A percentile compares a stretch with the other conserved stretches of the same genome.
Conservation (phyloP, 768 basidiomycete genomes). For the Calvatia gigantea region DNA sequence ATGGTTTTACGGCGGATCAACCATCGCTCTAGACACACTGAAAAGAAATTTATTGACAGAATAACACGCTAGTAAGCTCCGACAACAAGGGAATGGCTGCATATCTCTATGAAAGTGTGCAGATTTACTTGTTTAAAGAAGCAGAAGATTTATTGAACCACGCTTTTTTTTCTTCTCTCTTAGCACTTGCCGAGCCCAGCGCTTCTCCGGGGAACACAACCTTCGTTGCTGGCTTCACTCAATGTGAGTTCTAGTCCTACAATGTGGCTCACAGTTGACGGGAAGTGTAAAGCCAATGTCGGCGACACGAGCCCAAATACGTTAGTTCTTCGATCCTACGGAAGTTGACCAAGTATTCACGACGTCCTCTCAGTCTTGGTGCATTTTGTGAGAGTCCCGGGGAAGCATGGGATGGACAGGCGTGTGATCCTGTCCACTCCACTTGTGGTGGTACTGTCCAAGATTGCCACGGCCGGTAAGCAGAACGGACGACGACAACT, state of each 20-base stretch:
- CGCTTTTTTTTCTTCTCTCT: conserved; percentile 7
- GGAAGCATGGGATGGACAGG: conserved; percentile 57
- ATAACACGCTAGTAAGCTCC: conserved; percentile 75
- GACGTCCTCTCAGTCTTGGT: conserved; percentile 41
- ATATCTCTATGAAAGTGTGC: conserved; percentile 67
- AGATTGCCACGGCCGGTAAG: conserved; percentile 68
- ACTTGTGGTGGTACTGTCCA: conserved; percentile 70
- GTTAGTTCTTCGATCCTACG: conserved; percentile 35
- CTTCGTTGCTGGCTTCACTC: conserved; percentile 74
- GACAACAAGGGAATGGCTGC: conserved; percentile 91
- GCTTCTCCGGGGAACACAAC: conserved; percentile 64
- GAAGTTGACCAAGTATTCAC: conserved; percentile 3
- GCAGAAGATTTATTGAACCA: not conserved
- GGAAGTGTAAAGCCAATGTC: conserved; percentile 56
- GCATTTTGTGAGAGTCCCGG: conserved; percentile 80
- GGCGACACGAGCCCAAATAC: conserved; percentile 81
- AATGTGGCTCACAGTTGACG: conserved; percentile 9
- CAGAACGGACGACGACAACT: conserved; percentile 1
- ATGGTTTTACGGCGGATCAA: conserved; percentile 7
- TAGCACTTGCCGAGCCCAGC: conserved; percentile 62
- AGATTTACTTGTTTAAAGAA: not conserved
- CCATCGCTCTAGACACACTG: not conserved
- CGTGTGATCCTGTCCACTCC: conserved; percentile 68
- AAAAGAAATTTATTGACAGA: conserved; percentile 39
- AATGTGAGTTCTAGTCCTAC: conserved; percentile 43